Conservation (phyloP, 306 rosid species). For the Trifolium repens region DNA sequence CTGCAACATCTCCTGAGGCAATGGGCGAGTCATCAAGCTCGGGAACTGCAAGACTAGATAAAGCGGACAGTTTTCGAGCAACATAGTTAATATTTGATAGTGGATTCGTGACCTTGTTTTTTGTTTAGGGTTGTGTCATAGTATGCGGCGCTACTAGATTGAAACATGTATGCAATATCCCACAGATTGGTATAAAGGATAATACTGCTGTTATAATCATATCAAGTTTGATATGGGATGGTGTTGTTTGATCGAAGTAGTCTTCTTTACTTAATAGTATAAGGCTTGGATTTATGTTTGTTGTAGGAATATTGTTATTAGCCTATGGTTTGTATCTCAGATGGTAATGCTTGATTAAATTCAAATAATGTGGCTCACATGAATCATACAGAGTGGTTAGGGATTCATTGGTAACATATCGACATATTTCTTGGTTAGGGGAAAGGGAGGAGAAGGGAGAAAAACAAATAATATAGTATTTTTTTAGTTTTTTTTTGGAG, state of each 20-base stretch:
- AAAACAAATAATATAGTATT: no score
- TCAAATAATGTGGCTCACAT: neutral
- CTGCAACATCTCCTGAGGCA: constrained; percentile 88
- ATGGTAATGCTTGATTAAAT: neutral
- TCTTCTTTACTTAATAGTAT: neutral
- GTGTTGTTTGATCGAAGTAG: neutral
- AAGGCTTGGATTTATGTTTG: neutral
- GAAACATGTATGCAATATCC: neutral
- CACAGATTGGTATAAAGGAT: neutral
- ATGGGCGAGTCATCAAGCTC: constrained; percentile 97
- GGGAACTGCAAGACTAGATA: constrained; percentile 83
- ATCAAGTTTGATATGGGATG: constrained; percentile 2
- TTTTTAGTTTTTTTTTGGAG: neutral
- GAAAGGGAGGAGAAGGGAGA: no score
- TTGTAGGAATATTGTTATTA: neutral
- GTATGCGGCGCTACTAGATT: neutral
- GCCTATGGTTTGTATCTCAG: neutral
- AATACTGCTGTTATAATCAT: neutral
- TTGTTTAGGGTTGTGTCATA: constrained; percentile 24
- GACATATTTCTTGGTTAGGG: no score
- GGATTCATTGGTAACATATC: no score
- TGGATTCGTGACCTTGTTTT: neutral
- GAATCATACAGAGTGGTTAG: neutral
- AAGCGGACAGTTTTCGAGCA: constrained; percentile 70
- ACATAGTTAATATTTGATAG: constrained; percentile 43